phyloP scores from a whole-genome alignment of 2,329 filamentous ascomycete species.

The Niveomyces coronatus region DNA sequence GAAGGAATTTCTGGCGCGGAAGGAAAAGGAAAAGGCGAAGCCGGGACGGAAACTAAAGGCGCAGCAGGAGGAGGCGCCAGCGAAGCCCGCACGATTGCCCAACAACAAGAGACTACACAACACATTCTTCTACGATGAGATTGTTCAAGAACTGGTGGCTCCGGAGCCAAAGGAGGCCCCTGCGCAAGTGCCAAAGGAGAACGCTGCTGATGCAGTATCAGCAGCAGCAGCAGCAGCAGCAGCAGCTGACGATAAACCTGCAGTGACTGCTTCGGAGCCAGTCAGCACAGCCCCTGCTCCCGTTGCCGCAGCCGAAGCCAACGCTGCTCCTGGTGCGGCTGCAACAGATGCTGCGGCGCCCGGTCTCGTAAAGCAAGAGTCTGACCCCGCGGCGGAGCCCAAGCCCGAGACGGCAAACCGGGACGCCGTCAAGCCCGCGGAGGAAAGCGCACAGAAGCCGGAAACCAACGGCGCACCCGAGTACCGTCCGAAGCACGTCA shows the following conservation, averaged over 20 bases:
- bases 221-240: slow-evolving; percentile 11
- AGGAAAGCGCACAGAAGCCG: slow-evolving; percentile 9
- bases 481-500: slow-evolving; percentile 43
- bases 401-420: slow-evolving; percentile 13
- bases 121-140: slow-evolving; percentile 64
- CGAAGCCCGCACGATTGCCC: slow-evolving; percentile 51
- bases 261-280: slow-evolving; percentile 1
- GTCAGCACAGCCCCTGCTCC: neutral
- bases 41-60: slow-evolving; percentile 41
- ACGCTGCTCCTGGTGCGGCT: neutral
- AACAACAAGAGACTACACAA: slow-evolving; percentile 63
- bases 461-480: slow-evolving; percentile 23
- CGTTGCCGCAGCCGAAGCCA: neutral
- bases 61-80: slow-evolving; percentile 42
- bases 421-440: slow-evolving; percentile 14
- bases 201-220: slow-evolving; percentile 6
- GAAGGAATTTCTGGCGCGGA: slow-evolving; percentile 71
- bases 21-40: slow-evolving; percentile 70
- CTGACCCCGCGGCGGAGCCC: too few relatives aligned
- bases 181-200: slow-evolving; percentile 6
- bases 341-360: neutral
- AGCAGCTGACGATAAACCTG: slow-evolving; percentile 3
- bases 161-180: slow-evolving; percentile 22
- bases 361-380: slow-evolving; percentile 2
- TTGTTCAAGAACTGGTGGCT: slow-evolving; percentile 43